These are phyloP conservation scores for Colletotrichum higginsianum DNA, from an alignment of 2,329 filamentous ascomycete species.

Conservation along the genomic window DNA sequence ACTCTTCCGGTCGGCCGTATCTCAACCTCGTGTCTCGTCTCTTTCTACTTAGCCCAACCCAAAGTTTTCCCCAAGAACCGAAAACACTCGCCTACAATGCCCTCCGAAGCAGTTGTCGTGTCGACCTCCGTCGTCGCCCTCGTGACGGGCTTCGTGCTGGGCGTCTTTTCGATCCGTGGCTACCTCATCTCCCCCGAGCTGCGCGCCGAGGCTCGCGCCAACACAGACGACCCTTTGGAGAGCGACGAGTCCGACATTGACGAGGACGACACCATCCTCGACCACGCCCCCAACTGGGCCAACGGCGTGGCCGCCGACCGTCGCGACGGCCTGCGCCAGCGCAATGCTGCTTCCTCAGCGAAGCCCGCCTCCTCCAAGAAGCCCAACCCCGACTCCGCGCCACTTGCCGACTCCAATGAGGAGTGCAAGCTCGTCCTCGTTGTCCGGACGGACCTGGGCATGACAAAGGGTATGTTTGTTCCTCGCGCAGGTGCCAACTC, in stretches of 20 bases:
- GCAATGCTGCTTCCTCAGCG: conserved; percentile 53
- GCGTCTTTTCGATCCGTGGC: conserved; percentile 77
- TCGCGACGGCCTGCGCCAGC: conserved; percentile 67
- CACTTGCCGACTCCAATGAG: conserved; percentile 66
- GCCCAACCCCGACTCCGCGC: conserved; percentile 42
- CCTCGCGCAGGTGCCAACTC: conserved; percentile 3
- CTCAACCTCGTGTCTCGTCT: background rate
- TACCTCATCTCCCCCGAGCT: conserved; percentile 72
- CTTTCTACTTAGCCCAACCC: background rate
- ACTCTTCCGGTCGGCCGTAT: conserved; percentile 3
- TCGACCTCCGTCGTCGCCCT: conserved; percentile 82
- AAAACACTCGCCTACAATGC: conserved; percentile 9
- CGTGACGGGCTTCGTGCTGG: conserved; percentile 85
- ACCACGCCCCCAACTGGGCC: conserved; percentile 78
- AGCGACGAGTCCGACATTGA: conserved; percentile 79
- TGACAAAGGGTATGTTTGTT: conserved; percentile 86
- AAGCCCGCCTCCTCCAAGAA: conserved; percentile 59
- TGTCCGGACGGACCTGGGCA: conserved; percentile 93
- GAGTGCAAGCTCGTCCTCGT: conserved; percentile 96
- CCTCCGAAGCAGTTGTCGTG: conserved; percentile 66
- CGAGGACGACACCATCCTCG: conserved; percentile 70
- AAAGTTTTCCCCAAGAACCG: background rate
- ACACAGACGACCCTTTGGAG: conserved; percentile 73
- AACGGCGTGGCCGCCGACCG: conserved; percentile 73
- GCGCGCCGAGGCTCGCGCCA: conserved; percentile 69